These are phyloP conservation scores for Chenopodium formosanum DNA, from an alignment of 148 eudicot species.

Conservation along the genomic window DNA sequence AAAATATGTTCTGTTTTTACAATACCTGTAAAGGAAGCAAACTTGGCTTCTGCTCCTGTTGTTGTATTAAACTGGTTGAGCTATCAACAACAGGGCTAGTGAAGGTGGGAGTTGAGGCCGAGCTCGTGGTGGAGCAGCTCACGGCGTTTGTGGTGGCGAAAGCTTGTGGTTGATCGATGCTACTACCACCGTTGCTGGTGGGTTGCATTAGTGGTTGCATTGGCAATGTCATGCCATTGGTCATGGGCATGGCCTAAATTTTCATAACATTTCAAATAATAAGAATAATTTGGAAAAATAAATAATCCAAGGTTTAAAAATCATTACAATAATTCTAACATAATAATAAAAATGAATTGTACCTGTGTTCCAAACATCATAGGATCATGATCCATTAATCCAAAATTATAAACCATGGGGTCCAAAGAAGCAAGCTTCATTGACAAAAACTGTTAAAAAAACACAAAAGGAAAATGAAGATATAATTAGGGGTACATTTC, in stretches of 20 bases:
- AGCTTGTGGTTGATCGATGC: not conserved
- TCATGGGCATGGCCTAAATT: slow-evolving; percentile 24
- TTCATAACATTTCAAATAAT: not conserved
- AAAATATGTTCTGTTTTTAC: not conserved
- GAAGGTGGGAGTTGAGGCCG: slow-evolving; percentile 15
- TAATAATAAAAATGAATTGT: not conserved
- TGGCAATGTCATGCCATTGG: slow-evolving; percentile 21
- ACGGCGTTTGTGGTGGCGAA: not conserved
- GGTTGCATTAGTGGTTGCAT: slow-evolving; percentile 11
- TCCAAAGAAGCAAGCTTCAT: slow-evolving; percentile 72
- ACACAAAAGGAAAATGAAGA: slow-evolving; percentile 8
- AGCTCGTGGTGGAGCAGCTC: slow-evolving; percentile 22
- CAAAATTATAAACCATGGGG: slow-evolving; percentile 71
- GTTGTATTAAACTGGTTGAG: slow-evolving; percentile 18
- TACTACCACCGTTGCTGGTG: not conserved
- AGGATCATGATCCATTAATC: slow-evolving; percentile 54
- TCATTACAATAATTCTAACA: not conserved
- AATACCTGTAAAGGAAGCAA: slow-evolving; percentile 24
- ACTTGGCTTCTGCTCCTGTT: slow-evolving; percentile 19
- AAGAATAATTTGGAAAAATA: not conserved
- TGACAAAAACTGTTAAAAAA: slow-evolving; percentile 63
- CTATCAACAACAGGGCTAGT: slow-evolving; percentile 11
- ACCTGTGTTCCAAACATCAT: slow-evolving; percentile 48
- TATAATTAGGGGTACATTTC: not conserved
- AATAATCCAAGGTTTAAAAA: not conserved